A percentile compares a stretch with the other conserved stretches of the same genome.
phyloP scores from a whole-genome alignment of 2,329 filamentous ascomycete species.

The Nothophoma quercina region DNA sequence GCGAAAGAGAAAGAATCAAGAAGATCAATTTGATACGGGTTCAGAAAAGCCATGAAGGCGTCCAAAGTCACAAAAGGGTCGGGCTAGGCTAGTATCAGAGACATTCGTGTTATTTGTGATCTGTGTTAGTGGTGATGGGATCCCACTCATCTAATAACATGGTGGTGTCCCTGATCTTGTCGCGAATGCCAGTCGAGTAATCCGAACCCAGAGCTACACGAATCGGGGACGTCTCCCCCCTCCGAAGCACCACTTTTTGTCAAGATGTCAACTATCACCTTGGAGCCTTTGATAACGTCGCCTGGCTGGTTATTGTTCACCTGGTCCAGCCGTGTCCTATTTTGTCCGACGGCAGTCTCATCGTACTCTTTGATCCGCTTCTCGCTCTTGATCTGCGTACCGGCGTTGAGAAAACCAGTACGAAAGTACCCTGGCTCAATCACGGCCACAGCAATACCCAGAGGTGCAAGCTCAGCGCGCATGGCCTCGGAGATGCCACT shows the following conservation, averaged over 20 bases:
- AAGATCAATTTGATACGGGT: not conserved
- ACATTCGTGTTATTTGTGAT: conserved; percentile 27
- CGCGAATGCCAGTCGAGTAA: conserved; percentile 17
- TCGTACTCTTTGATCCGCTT: conserved; percentile 41
- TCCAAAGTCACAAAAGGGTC: too few relatives aligned
- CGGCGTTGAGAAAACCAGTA: conserved; percentile 55
- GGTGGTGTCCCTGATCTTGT: conserved; percentile 28
- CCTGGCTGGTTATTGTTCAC: conserved; percentile 62
- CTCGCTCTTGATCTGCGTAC: conserved; percentile 25
- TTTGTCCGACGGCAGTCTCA: conserved; percentile 44
- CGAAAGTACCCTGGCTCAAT: conserved; percentile 62
- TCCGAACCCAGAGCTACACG: conserved; percentile 61
- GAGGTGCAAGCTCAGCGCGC: conserved; percentile 53
- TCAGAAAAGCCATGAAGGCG: not conserved
- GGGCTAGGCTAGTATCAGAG: too few relatives aligned
- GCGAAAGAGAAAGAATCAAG: not conserved
- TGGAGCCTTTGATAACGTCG: conserved; percentile 62
- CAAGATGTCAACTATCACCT: conserved; percentile 63
- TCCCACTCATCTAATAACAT: conserved; percentile 47
- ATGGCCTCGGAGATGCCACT: conserved; percentile 55
- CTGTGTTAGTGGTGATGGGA: conserved; percentile 30
- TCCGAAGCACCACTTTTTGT: conserved; percentile 58
- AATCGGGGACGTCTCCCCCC: conserved; percentile 61
- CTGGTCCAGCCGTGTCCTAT: conserved; percentile 42
- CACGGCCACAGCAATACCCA: conserved; percentile 55